phyloP scores from a whole-genome alignment of 768 basidiomycete genomes.

The Amanita pallidorosea region DNA sequence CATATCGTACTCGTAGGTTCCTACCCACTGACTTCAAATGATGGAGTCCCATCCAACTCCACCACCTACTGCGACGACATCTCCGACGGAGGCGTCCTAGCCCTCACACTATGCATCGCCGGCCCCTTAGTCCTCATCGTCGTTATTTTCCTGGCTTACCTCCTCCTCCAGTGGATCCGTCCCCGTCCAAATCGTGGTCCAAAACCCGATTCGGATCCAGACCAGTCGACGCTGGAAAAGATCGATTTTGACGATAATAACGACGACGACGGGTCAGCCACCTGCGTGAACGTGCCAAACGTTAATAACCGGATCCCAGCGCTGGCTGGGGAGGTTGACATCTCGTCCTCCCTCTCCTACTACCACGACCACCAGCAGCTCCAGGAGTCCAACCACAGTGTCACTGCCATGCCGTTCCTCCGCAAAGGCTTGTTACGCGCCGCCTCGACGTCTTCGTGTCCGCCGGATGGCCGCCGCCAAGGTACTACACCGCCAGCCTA shows the following conservation, averaged over 20 bases:
- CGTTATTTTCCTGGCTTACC: not conserved
- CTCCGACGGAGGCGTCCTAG: no score
- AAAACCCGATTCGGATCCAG: not conserved
- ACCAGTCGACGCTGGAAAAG: no score
- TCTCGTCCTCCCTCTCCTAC: not conserved
- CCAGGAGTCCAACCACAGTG: not conserved
- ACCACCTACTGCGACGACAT: not conserved
- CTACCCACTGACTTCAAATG: no score
- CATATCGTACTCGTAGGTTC: no score
- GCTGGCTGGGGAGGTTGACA: not conserved
- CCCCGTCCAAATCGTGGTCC: not conserved
- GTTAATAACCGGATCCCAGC: no score
- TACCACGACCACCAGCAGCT: no score
- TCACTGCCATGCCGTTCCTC: not conserved
- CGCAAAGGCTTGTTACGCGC: not conserved
- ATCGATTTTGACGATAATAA: no score
- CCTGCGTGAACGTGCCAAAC: not conserved
- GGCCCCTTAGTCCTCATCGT: not conserved
- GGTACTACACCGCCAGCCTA: not conserved
- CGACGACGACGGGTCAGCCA: not conserved
- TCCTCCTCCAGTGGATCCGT: not conserved
- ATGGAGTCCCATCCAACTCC: not conserved
- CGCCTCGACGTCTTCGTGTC: not conserved
- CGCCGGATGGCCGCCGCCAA: not conserved
- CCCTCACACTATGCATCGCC: no score